Conservation (phyloP, 805 yeast species). For the Myxozyma mucilagina region DNA sequence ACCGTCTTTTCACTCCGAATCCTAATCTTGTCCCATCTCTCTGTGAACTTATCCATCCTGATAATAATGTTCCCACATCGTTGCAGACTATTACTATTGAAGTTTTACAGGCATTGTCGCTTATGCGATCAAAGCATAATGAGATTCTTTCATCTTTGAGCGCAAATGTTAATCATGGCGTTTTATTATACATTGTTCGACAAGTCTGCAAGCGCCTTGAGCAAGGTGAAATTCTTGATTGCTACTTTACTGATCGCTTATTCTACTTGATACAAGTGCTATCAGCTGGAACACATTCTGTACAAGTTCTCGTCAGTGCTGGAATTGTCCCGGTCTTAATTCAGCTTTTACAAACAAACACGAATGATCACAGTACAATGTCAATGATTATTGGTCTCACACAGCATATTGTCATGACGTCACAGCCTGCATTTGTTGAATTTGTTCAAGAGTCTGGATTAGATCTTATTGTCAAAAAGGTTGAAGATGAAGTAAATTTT, state of each 20-base stretch:
- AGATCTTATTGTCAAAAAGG: conserved; percentile 55
- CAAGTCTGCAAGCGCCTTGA: conserved; percentile 55
- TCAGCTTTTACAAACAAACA: conserved; percentile 55
- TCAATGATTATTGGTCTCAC: conserved; percentile 65
- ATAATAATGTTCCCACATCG: conserved; percentile 52
- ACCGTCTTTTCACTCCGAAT: conserved; percentile 69
- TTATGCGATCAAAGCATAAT: conserved; percentile 66
- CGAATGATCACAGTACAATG: conserved; percentile 53
- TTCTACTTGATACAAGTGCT: conserved; percentile 65
- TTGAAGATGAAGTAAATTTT: conserved; percentile 60
- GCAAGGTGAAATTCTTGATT: conserved; percentile 47
- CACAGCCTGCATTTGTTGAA: conserved; percentile 51
- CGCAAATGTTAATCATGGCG: conserved; percentile 85
- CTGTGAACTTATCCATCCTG: conserved; percentile 73
- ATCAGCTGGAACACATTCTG: conserved; percentile 48
- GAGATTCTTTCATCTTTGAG: conserved; percentile 77
- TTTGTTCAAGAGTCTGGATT: conserved; percentile 72
- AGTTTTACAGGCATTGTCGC: conserved; percentile 68
- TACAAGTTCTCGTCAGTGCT: conserved; percentile 60
- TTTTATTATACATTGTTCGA: conserved; percentile 69
- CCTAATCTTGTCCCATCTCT: conserved; percentile 68
- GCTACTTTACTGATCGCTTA: conserved; percentile 51
- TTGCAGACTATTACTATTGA: conserved; percentile 62
- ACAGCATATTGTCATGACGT: conserved; percentile 45
- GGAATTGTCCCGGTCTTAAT: conserved; percentile 70